Percentiles rank a stretch among this genome's conserved stretches.
Evolutionary conservation across 2,329 filamentous ascomycete genomes (phyloP).

Genomic region (Calcarisporium arbuscula): DNA sequence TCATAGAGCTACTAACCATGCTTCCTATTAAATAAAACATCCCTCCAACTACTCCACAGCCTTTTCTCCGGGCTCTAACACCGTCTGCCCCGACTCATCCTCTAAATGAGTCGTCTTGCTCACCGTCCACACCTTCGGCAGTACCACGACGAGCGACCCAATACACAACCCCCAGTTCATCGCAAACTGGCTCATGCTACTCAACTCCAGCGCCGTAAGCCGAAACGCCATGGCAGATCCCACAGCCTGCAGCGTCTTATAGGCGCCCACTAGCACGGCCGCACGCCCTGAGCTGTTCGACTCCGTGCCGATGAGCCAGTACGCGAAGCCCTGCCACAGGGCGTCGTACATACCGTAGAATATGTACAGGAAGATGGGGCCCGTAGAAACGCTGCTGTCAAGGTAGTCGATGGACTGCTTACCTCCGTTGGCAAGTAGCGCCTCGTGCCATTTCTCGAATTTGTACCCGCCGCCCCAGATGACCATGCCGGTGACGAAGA

Average conservation of each 20-base stretch:
- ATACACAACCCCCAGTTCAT: slow-evolving; percentile 42
- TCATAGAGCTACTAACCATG: too few relatives aligned
- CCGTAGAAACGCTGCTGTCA: slow-evolving; percentile 42
- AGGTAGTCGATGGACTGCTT: slow-evolving; percentile 42
- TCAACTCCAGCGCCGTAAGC: slow-evolving; percentile 28
- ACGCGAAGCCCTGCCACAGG: slow-evolving; percentile 58
- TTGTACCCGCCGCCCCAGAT: slow-evolving; percentile 57
- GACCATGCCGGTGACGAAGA: slow-evolving; percentile 43
- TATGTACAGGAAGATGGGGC: slow-evolving; percentile 63
- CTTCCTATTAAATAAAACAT: too few relatives aligned
- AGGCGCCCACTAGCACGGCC: slow-evolving; percentile 39
- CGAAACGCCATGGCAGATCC: slow-evolving; percentile 41
- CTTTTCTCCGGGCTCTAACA: too few relatives aligned
- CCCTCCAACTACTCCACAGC: too few relatives aligned
- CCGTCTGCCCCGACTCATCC: too few relatives aligned
- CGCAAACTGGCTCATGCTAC: slow-evolving; percentile 34
- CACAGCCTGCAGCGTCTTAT: slow-evolving; percentile 37
- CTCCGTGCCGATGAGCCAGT: slow-evolving; percentile 50
- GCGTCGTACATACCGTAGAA: slow-evolving; percentile 66
- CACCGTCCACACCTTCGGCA: slow-evolving; percentile 36
- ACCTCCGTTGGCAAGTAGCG: slow-evolving; percentile 27
- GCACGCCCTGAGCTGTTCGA: slow-evolving; percentile 33
- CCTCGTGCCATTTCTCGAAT: slow-evolving; percentile 54
- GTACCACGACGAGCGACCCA: slow-evolving; percentile 32
- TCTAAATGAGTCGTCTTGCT: too few relatives aligned